These are phyloP conservation scores for Suhomyces vadensis DNA, from an alignment of 805 yeast species.

Conservation along the genomic window DNA sequence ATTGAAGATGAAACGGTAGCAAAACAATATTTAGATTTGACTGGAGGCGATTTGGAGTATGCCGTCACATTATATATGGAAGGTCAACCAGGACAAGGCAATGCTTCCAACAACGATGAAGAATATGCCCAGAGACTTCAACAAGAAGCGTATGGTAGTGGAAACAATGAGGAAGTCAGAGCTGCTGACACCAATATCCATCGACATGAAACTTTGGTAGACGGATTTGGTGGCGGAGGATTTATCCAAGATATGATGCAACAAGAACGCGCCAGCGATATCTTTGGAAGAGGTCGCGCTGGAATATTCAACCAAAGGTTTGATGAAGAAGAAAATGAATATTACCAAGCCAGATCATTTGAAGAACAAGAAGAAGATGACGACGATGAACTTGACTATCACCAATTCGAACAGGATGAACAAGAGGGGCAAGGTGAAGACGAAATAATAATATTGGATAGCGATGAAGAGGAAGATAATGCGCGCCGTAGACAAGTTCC, in stretches of 20 bases:
- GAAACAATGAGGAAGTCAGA: conserved; percentile 32
- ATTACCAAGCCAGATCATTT: conserved; percentile 17
- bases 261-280: conserved; percentile 34
- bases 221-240: conserved; percentile 24
- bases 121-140: conserved; percentile 64
- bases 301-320: conserved; percentile 63
- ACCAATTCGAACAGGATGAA: conserved; percentile 38
- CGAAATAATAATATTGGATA: conserved; percentile 25
- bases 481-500: conserved; percentile 9
- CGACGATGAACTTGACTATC: conserved; percentile 11
- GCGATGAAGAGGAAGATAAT: conserved; percentile 15
- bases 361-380: conserved; percentile 30
- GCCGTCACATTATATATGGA: conserved; percentile 88
- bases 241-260: conserved; percentile 9
- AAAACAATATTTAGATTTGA: conserved; percentile 71
- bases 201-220: conserved; percentile 74
- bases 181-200: conserved; percentile 77
- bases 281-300: conserved; percentile 49
- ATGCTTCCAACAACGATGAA: conserved; percentile 39
- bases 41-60: conserved; percentile 73
- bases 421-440: conserved; percentile 18
- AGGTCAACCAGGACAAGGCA: conserved; percentile 21
- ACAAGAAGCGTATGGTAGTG: conserved; percentile 52
- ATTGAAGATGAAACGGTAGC: conserved; percentile 69
- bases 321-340: conserved; percentile 40